Base-by-base conservation (phyloP, 495 filamentous ascomycete species). In the Pyrenula massariospora region DNA sequence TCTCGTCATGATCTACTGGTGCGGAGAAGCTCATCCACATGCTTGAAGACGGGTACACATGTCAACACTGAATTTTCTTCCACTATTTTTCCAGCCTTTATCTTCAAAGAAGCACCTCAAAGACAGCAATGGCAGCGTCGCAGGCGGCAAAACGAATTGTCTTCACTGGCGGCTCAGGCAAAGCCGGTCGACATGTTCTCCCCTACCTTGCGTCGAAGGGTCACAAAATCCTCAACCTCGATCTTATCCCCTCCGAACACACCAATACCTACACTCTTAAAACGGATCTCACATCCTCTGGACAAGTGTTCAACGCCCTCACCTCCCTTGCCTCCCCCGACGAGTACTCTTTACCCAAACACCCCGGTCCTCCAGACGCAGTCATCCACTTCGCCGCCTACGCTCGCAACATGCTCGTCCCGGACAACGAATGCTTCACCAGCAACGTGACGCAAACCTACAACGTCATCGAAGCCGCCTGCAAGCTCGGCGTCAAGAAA, bases 341-440 rank as follows among this genome's bases (percentile, higher is more conserved):
- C 24, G 70, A 77, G 31, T 81, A 71, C 69, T 73, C 69, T 53
- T 63, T 52, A 52, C 73, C 61, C 57, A 63, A 54, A 48, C 65
- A 62, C 42, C 69, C 68, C 19, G 65, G 53, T 2, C 56, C 56
- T 19, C 79, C 80, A 0, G 80, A 82, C 62, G 81, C 76, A 0
- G 75, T 85, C 11, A 82, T 84, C 52, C 81, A 85, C 60, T 77
- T 84, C 22, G 82, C 79, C 3, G 79, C 78, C 2, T 78, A 79
- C 60, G 73, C 82, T 0, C 71, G 81, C 48, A 82, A 82, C 63
- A 77, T 84, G 77, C 68, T 83, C 3, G 77, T 80, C 3, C 81
- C 82, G 0, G 82, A 85, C 62, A 77, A 73, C 24, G 80, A 84
- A 62, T 74, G 70, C 25, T 84, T 80, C 63, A 72, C 71, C 52